phyloP scores from a whole-genome alignment of 495 filamentous ascomycete genomes.

The Patellaria atrata region DNA sequence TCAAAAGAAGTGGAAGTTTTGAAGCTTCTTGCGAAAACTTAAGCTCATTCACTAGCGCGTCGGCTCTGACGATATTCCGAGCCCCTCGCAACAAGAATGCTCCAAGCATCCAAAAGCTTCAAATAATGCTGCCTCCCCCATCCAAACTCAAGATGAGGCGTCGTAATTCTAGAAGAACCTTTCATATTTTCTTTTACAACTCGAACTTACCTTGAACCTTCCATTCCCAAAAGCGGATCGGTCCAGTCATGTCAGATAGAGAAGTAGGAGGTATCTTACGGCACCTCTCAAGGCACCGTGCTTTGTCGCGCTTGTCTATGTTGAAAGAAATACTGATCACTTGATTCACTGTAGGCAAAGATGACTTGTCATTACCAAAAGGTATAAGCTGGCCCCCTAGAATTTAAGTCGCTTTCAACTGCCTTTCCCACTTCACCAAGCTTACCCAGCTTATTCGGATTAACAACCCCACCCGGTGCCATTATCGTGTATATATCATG shows the following conservation, averaged over 20 bases:
- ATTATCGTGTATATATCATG: not conserved
- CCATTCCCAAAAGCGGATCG: not conserved
- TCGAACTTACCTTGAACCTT: slow-evolving; percentile 3
- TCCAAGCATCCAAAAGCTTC: slow-evolving; percentile 7
- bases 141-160: too few relatives aligned
- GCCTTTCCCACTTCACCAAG: slow-evolving; percentile 1
- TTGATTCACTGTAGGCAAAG: slow-evolving; percentile 46
- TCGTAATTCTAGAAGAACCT: not conserved
- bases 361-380: slow-evolving; percentile 92
- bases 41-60: not conserved
- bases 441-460: slow-evolving; percentile 7
- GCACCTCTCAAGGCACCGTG: not conserved
- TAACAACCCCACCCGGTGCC: slow-evolving; percentile 7
- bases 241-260: slow-evolving; percentile 75
- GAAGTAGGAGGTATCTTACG: slow-evolving; percentile 46
- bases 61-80: not conserved
- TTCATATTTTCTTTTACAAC: not conserved
- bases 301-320: not conserved
- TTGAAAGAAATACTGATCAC: not conserved
- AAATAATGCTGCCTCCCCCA: slow-evolving; percentile 1
- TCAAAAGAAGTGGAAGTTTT: not conserved
- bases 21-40: not conserved
- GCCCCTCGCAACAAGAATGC: not conserved
- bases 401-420: slow-evolving; percentile 2
- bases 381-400: too few relatives aligned